Evolutionary conservation across 331 rosid genomes (phyloP), one percentile per base, ranked within the genome.

Genomic region (Telfairia occidentalis): DNA sequence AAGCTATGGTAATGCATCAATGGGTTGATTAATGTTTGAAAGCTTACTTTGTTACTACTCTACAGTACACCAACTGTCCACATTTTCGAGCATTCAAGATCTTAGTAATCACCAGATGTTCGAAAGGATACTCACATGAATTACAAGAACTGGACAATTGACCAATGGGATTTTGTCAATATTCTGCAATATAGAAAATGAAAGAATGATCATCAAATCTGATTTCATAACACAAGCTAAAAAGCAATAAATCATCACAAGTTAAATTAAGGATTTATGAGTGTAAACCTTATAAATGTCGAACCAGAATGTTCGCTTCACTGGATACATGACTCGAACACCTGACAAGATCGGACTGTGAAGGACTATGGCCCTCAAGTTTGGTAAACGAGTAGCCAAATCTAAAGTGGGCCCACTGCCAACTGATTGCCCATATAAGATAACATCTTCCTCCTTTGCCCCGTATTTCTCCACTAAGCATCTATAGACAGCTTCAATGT

Each of bases 341-440:
- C 98, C 98, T 63, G 98, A 95, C 86, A 90, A 60, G 81, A 95
- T 95, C 5, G 97, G 96, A 79, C 98, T 95, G 54, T 95, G 98
- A 78, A 95, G 98, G 91, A 95, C 88, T 54, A 90, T 89, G 57
- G 97, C 97, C 83, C 98, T 85, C 76, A 95, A 91, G 76, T 83
- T 84, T 5, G 89, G 92, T 16, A 91, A 84, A 67, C 88, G 85
- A 30, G 87, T 48, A 19, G 97, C 98, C 82, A 95, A 77, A 86
- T 95, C 98, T n/a, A 90, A 76, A 15, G 98, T 90, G 3, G 98
- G 98, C 48, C 98, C 98, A 71, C 97, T 91, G 32, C 98, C 98
- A 80, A 95, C 96, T 64, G 98, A 95, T 72, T 95, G 98, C 78
- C 98, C 98, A 55, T 95, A 95, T 73, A 95, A 85, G 78, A 95